Base-by-base conservation (phyloP, 1,284 basidiomycete species). In the Inonotus hispidus region DNA sequence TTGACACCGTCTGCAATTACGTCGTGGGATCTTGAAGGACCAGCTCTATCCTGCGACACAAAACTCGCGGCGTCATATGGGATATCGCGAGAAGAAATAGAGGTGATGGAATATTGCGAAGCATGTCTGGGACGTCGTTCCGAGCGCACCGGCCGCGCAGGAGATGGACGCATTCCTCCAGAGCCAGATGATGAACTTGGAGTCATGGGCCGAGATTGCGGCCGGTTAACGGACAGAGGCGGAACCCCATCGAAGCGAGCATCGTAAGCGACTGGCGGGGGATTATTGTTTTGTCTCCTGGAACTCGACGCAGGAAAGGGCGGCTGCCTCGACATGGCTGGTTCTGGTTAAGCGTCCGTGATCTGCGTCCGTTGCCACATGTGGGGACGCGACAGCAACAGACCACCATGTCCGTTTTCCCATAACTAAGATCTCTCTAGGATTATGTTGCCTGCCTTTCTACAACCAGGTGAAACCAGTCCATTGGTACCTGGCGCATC, bases 21-120 rank as follows among this genome's bases (percentile, higher is more conserved):
- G 10, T 66, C 55, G 19, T 70, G 68, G 61, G 74, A 73, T 65
- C 73, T 70, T 19, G 75, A 67, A 45, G 68, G 73, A 55, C 74
- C 73, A 53, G 72, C 70, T 41, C 70, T 72, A 35, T 71, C 68
- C 29, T 72, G 68, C 29, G 72, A 57, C 64, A 71, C 23, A 62
- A 60, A 53, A 70, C 54, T 61, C 25, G 46, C 50, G 54, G 56
- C 41, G 55, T 56, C 47, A 60, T 52, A 59, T 49, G 57, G 29
- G 37, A 66, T 49, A 53, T 58, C 45, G 39, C 53, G 53, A 21
- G 61, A 62, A 37, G 63, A 55, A n/a, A 59, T 46, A n/a, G 60
- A 62, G 25, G 50, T 62, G 25, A 57, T 37, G 38, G 59, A 64
- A 56, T 60, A 56, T 43, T 66, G 63, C 5, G 65, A 63, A 13